A percentile compares a stretch with the other conserved stretches of the same genome.
Evolutionary conservation across 176 grass and related monocot species (phyloP).

Genomic region (Musa acuminata): DNA sequence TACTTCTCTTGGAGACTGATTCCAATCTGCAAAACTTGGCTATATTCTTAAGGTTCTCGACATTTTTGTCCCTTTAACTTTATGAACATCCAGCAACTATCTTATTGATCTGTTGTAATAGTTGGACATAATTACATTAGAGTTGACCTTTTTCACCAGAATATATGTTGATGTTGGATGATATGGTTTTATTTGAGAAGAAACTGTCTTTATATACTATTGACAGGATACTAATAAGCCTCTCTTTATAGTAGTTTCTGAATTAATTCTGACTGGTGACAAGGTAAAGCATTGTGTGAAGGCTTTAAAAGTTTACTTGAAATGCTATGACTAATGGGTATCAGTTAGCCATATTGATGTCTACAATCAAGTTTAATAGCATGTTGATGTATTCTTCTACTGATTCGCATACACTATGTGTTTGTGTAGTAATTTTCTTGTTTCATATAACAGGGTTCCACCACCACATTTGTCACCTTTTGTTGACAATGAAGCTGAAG

Average conservation of each 20-base stretch:
- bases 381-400: neutral
- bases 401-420: neutral
- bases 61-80: neutral
- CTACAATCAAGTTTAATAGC: neutral
- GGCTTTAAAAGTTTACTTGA: too few species aligned
- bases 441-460: conserved; percentile 52
- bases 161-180: neutral
- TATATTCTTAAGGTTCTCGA: neutral
- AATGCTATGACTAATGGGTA: too few species aligned
- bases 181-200: neutral
- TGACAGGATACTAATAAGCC: too few species aligned
- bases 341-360: too few species aligned
- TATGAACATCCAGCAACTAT: neutral
- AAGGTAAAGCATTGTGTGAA: too few species aligned
- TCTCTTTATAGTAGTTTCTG: too few species aligned
- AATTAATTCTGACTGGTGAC: too few species aligned
- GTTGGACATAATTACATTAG: neutral
- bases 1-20: neutral
- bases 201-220: too few species aligned
- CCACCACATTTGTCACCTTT: conserved; percentile 97
- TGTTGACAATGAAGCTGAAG: conserved; percentile 91
- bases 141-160: neutral
- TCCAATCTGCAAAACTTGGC: neutral
- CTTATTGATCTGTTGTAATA: neutral
- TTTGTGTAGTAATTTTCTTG: neutral